These are phyloP conservation scores for Fremontodendron californicum DNA, from an alignment of 345 rosid genomes.

Conservation along the genomic window DNA sequence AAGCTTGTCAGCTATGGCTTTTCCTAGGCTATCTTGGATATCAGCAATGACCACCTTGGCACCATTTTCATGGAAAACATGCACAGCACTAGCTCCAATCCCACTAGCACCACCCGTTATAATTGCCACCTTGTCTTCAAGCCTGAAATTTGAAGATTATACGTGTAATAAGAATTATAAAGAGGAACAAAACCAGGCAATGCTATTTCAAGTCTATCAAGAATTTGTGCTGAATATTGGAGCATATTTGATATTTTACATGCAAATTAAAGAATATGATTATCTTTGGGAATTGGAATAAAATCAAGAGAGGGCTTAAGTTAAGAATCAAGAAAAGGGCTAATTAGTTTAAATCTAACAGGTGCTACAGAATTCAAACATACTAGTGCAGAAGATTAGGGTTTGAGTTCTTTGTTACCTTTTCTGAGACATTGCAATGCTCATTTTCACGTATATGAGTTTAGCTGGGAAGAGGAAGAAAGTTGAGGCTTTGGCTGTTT, in stretches of 20 bases:
- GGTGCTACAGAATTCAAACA: background rate
- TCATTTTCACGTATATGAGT: background rate
- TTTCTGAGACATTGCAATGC: conserved; percentile 9
- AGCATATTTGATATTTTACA: background rate
- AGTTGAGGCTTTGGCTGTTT: background rate
- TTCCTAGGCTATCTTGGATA: conserved; percentile 31
- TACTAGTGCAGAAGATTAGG: background rate
- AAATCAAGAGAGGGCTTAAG: background rate
- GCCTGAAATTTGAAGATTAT: conserved; percentile 13
- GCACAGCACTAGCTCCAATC: conserved; percentile 33
- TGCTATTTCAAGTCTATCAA: background rate
- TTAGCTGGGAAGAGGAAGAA: background rate
- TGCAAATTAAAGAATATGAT: background rate
- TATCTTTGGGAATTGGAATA: background rate
- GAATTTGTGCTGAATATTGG: background rate
- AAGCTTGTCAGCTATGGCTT: conserved; percentile 20
- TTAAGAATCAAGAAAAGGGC: background rate
- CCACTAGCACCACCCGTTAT: conserved; percentile 47
- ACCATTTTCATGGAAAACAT: conserved; percentile 31
- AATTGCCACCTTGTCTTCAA: conserved; percentile 41
- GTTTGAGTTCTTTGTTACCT: background rate
- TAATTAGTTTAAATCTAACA: background rate
- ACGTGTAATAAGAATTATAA: no score
- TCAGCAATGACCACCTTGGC: conserved; percentile 44
- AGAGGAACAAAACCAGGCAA: background rate